Evolutionary conservation across 192 early-diverging fungal genomes (phyloP).

Genomic region (Backusella mclennaniae): DNA sequence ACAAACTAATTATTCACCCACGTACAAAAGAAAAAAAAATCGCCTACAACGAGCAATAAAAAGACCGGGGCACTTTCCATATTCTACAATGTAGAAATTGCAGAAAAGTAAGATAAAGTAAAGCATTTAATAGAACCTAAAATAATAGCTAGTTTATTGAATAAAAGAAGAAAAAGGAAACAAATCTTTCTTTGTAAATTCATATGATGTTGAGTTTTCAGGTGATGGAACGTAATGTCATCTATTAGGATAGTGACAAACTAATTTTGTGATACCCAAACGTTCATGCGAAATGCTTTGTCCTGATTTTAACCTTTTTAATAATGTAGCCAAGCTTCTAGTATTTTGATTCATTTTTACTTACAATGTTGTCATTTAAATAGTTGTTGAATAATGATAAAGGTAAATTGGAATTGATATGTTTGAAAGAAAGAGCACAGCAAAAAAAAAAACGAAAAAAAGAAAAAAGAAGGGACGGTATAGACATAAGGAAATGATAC

Average conservation of each 20-base stretch:
- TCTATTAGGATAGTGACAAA: not conserved
- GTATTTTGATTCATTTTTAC: not conserved
- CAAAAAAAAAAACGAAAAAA: no score
- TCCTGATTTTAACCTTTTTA: not conserved
- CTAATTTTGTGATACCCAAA: not conserved
- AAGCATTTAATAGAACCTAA: not conserved
- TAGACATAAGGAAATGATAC: not conserved
- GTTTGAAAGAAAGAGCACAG: not conserved
- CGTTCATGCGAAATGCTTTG: slow-evolving; percentile 2
- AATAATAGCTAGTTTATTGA: not conserved
- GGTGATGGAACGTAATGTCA: not conserved
- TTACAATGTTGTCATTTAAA: not conserved
- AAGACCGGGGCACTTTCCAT: not conserved
- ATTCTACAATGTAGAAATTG: not conserved
- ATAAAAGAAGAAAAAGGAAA: not conserved
- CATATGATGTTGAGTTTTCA: not conserved
- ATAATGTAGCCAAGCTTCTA: not conserved
- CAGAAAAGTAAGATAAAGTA: not conserved
- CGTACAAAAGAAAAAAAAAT: slow-evolving; percentile 15
- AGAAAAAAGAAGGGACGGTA: no score
- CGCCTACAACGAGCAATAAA: slow-evolving; percentile 7
- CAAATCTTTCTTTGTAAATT: not conserved
- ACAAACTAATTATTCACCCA: not conserved
- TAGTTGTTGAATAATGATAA: not conserved
- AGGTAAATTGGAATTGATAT: not conserved